These are phyloP conservation scores for Fimicolochytrium jonesii DNA, from an alignment of 192 early-diverging fungal species.

Conservation along the genomic window DNA sequence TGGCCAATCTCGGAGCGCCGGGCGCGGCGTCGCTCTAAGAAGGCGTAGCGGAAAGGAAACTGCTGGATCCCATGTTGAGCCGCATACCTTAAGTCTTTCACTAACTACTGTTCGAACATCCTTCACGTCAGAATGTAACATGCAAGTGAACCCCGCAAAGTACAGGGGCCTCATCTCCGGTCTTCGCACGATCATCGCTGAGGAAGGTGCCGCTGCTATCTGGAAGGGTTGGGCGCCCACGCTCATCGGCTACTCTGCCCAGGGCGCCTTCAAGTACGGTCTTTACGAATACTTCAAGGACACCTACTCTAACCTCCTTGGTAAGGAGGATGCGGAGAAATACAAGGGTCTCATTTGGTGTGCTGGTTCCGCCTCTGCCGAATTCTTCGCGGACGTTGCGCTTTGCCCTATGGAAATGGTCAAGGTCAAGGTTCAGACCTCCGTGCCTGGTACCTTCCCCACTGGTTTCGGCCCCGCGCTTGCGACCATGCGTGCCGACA, in stretches of 20 bases:
- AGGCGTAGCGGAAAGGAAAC: no score
- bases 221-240: constrained; percentile 75
- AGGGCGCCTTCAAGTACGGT: constrained; percentile 81
- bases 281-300: constrained; percentile 84
- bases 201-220: constrained; percentile 67
- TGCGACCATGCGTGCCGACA: constrained; percentile 32
- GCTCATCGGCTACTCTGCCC: constrained; percentile 72
- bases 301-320: constrained; percentile 49
- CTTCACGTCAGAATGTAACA: no score
- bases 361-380: constrained; percentile 59
- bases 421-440: constrained; percentile 78
- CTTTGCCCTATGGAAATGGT: constrained; percentile 71
- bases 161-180: constrained; percentile 30
- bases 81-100: no score
- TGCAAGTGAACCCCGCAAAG: constrained; percentile 34
- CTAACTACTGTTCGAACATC: no score
- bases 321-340: constrained; percentile 59
- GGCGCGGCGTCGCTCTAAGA: no score
- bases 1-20: no score
- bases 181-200: constrained; percentile 28
- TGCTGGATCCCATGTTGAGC: no score
- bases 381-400: constrained; percentile 74
- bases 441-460: constrained; percentile 63
- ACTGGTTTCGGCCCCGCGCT: constrained; percentile 74
- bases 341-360: constrained; percentile 69